Evolutionary conservation across 2,329 filamentous ascomycete genomes (phyloP).

Genomic region (Botrytis tulipae): DNA sequence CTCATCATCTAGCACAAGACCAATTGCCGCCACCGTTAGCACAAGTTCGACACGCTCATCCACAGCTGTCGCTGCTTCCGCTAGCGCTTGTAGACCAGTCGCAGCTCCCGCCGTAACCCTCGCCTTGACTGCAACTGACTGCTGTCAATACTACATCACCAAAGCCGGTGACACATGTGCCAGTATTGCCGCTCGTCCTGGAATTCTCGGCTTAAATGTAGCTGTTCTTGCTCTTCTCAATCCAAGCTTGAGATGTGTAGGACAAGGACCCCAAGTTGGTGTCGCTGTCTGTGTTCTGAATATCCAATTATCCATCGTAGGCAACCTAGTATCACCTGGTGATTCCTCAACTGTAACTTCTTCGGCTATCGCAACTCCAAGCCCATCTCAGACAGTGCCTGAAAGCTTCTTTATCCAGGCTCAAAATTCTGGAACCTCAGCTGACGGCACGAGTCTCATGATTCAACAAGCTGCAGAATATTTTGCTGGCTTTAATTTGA

Average conservation of each 20-base stretch:
- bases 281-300: constrained; percentile 1
- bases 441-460: not conserved
- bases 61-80: not conserved
- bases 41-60: not conserved
- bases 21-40: not conserved
- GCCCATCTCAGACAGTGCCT: not conserved
- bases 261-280: not conserved
- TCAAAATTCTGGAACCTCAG: not conserved
- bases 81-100: not conserved
- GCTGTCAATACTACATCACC: constrained; percentile 1
- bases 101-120: not conserved
- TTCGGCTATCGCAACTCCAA: not conserved
- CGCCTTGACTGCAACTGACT: not conserved
- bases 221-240: not conserved
- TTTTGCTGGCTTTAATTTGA: not conserved
- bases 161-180: not conserved
- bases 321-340: not conserved
- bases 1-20: not conserved
- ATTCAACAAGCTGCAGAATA: constrained; percentile 2
- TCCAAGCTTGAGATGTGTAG: not conserved
- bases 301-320: not conserved
- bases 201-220: not conserved
- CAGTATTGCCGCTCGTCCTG: not conserved
- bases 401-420: not conserved
- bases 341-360: not conserved